These are phyloP conservation scores for Gyromitra esculenta DNA, from an alignment of 2,329 filamentous ascomycete species.

Conservation along the genomic window DNA sequence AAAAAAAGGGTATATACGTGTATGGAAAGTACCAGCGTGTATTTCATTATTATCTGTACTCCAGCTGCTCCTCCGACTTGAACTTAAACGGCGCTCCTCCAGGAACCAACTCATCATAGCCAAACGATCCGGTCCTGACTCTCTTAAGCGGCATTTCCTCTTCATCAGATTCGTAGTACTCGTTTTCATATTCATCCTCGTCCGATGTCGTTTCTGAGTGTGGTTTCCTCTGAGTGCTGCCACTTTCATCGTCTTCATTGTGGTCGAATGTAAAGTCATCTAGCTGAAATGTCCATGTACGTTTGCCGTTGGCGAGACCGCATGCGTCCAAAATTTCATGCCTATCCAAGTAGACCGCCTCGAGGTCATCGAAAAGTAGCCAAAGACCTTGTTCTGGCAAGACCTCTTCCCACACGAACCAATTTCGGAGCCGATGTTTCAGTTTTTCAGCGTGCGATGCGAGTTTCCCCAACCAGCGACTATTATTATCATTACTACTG, in stretches of 20 bases:
- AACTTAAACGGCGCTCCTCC: background rate
- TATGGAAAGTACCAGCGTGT: too few species aligned
- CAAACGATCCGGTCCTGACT: slow-evolving; percentile 29
- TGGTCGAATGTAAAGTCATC: slow-evolving; percentile 45
- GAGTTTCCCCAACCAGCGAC: slow-evolving; percentile 50
- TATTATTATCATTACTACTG: slow-evolving; percentile 1
- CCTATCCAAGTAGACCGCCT: slow-evolving; percentile 54
- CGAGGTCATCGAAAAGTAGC: slow-evolving; percentile 56
- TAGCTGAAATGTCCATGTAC: slow-evolving; percentile 41
- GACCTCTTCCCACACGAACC: slow-evolving; percentile 56
- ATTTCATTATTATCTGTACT: background rate
- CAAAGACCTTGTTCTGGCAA: slow-evolving; percentile 56
- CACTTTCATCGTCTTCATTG: background rate
- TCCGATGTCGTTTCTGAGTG: background rate
- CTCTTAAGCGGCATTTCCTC: slow-evolving; percentile 20
- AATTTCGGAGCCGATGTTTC: slow-evolving; percentile 47
- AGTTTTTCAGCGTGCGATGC: slow-evolving; percentile 33
- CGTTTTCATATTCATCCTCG: slow-evolving; percentile 5
- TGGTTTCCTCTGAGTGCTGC: background rate
- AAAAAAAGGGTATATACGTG: too few species aligned
- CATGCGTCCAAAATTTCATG: slow-evolving; percentile 56
- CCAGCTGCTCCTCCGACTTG: background rate
- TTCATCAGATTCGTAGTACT: slow-evolving; percentile 23
- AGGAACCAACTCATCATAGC: background rate
- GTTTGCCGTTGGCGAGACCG: slow-evolving; percentile 46